Conservation (phyloP, 129 eudicot species). For the Flaveria bidentis region DNA sequence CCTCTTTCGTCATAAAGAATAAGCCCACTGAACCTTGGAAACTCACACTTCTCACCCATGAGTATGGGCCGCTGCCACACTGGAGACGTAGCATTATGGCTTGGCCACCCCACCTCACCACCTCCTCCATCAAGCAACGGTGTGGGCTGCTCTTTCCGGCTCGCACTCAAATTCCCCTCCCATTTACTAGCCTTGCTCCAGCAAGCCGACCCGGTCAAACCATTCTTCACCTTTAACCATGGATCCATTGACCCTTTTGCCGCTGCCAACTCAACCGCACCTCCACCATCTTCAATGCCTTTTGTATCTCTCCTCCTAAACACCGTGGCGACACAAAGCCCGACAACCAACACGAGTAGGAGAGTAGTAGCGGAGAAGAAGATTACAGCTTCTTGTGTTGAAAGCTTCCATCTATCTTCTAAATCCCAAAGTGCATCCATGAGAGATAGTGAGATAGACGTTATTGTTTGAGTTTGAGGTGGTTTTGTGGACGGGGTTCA, state of each 20-base stretch:
- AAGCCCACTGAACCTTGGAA: conserved; percentile 88
- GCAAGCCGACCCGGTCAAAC: conserved; percentile 46
- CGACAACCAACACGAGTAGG: conserved; percentile 37
- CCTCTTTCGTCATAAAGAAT: conserved; percentile 84
- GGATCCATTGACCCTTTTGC: conserved; percentile 19
- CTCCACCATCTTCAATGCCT: conserved; percentile 32
- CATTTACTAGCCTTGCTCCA: conserved; percentile 76
- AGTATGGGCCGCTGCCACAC: conserved; percentile 96
- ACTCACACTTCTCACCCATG: conserved; percentile 90
- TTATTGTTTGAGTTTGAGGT: background rate
- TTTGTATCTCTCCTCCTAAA: conserved; percentile 32
- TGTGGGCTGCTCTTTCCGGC: conserved; percentile 44
- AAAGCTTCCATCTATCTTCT: conserved; percentile 67
- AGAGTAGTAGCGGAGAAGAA: conserved; percentile 42
- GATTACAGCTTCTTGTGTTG: conserved; percentile 51
- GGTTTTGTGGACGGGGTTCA: conserved; percentile 6
- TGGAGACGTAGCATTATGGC: conserved; percentile 54
- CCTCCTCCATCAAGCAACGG: conserved; percentile 53
- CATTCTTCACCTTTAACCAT: conserved; percentile 41
- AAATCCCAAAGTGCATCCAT: conserved; percentile 72
- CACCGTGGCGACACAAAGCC: conserved; percentile 31
- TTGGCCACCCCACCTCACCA: conserved; percentile 46
- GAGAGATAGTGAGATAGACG: background rate
- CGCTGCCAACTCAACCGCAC: conserved; percentile 18
- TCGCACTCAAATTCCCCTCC: conserved; percentile 43